Base-by-base conservation (phyloP, 352 stramenopile genomes). In the Globisporangium orthogonon region DNA sequence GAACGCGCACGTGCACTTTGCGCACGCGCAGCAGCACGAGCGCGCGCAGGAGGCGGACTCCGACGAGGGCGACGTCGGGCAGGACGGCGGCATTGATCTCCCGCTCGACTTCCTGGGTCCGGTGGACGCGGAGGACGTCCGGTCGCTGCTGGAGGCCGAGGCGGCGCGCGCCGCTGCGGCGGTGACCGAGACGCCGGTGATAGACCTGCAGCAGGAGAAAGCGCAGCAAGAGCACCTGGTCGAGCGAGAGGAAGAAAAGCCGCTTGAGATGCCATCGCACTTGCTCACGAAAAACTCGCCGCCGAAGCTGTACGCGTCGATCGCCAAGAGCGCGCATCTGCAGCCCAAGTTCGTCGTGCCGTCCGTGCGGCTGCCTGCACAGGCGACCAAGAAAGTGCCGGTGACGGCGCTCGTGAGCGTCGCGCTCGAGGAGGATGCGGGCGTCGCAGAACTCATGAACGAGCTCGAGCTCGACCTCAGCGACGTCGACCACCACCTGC, bases 51-150 rank as follows among this genome's bases (percentile, higher is more conserved):
- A 61, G 3, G 52, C 10, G 39, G 13, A 11, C 15, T 52, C 6
- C 0, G 6, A 37, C 13, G 61, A 54, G 6, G 65, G 60, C 14
- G 63, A 78, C n/a, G 64, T 70, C 9, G 63, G 66, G 5, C 53
- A 66, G 33, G 30, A 67, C 6, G 66, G 70, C 43, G 56, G 41
- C 15, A 18, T 52, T 14, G 61, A 72, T 13, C 48, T 78, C 31
- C 64, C 61, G 56, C 66, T 91, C 5, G 74, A 80, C 31, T 91
- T 91, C 51, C 56, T 91, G 39, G 60, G 51, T 2, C 73, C 74
- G 45, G 65, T 91, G 23, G 59, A 86, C 46, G 62, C 61, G 23
- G 56, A 76, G 7, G 80, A 89, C 56, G 79, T 91, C 59, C 72
- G 60, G 28, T 60, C 66, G 54, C 45, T 91, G 50, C 53, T 88